A percentile compares a stretch with the other conserved stretches of the same genome.
Evolutionary conservation across 169 alveolate species (phyloP).

Genomic region (Amoebophrya sp.): DNA sequence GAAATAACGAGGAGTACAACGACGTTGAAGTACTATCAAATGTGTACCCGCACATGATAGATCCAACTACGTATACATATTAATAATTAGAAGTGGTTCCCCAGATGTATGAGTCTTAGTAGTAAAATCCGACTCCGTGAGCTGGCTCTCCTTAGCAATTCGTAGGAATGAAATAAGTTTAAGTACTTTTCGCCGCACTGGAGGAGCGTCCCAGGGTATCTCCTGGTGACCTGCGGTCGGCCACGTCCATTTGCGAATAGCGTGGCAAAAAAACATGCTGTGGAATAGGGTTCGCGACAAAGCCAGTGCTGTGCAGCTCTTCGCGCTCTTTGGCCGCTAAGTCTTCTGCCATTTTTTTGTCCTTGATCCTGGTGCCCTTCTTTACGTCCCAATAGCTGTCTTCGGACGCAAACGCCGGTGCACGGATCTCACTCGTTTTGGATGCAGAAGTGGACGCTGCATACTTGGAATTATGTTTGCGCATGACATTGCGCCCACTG

Average conservation of each 20-base stretch:
- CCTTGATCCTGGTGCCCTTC: neutral
- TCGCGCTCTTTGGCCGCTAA: neutral
- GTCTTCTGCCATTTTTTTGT: neutral
- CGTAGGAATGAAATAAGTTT: too few species aligned
- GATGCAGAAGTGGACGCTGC: neutral
- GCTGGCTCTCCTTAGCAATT: too few species aligned
- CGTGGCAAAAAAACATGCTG: neutral
- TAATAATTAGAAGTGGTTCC: too few species aligned
- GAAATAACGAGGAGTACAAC: too few species aligned
- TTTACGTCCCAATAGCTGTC: neutral
- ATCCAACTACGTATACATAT: too few species aligned
- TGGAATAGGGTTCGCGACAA: neutral
- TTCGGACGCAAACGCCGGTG: neutral
- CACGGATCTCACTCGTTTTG: neutral
- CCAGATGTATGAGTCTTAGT: too few species aligned
- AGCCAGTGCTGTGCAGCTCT: neutral
- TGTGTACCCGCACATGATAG: too few species aligned
- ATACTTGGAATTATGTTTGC: neutral
- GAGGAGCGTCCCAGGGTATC: too few species aligned
- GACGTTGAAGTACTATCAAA: too few species aligned
- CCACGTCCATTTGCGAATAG: neutral
- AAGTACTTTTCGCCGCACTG: too few species aligned
- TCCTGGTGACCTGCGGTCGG: too few species aligned
- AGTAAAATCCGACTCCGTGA: too few species aligned
- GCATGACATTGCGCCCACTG: neutral